phyloP scores from a whole-genome alignment of 2,329 filamentous ascomycete species.

The Nemania sp. region DNA sequence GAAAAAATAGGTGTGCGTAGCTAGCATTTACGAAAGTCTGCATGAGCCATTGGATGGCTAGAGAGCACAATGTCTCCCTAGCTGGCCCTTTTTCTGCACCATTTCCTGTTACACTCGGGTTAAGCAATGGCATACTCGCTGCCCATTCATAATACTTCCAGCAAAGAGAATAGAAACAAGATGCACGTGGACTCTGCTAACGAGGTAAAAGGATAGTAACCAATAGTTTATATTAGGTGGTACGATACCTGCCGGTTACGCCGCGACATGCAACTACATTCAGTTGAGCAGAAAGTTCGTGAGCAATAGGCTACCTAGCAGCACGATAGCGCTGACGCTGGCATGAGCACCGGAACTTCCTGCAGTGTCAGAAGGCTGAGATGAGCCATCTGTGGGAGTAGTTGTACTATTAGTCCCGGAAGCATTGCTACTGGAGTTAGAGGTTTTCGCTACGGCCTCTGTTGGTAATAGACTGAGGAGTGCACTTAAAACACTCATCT shows the following conservation, averaged over 20 bases:
- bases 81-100: no score
- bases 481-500: slow-evolving; percentile 34
- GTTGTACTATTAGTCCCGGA: neutral
- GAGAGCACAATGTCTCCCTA: no score
- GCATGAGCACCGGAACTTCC: neutral
- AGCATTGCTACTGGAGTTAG: neutral
- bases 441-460: neutral
- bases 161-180: no score
- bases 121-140: no score
- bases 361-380: neutral
- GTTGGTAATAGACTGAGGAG: slow-evolving; percentile 30
- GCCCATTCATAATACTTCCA: no score
- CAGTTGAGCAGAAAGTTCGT: slow-evolving; percentile 7
- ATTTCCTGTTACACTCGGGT: no score
- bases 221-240: no score
- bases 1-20: neutral
- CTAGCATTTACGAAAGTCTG: neutral
- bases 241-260: no score
- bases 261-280: neutral
- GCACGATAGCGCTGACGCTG: neutral
- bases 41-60: no score
- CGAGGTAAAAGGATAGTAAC: no score
- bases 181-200: no score
- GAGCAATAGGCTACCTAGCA: slow-evolving; percentile 14
- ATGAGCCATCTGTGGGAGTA: neutral